Base-by-base conservation (phyloP, 2,329 filamentous ascomycete species). In the Tricladium varicosporioides region DNA sequence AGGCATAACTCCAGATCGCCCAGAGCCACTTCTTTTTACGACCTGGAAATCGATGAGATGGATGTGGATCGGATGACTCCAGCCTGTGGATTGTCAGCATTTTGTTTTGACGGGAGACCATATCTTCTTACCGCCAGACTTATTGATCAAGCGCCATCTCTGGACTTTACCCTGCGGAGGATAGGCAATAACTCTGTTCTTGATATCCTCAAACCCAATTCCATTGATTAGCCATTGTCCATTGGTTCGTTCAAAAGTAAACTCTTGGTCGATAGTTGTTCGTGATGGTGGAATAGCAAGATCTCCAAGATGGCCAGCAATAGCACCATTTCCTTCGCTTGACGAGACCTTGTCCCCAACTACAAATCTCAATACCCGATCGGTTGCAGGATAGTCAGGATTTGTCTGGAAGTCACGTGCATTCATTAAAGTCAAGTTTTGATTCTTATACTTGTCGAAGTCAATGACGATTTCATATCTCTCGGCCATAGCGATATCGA, bases 21-120 rank as follows among this genome's bases (percentile, higher is more conserved):
- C 75, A 3, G 36, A 44, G 1, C 78, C 77, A 0, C 66, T 75
- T 15, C 82, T 78, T 7, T 71, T 73, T 18, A 83, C 63, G 36
- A 85, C 72, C 54, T 79, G 76, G 68, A 85, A 80, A 63, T 84
- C 81, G 48, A 86, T 77, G 1, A 85, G 73, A 64, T 85, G 83
- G 48, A 85, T 77, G 67, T 85, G 82, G 32, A 79, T 62, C 40
- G 60, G 62, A 40, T 62, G 62, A 53, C 57, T 62, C 61, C 61
- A 63, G 36, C 56, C 55, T 57, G 15, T 18, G 0, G 10, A 31
- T 4, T 1, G 22, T 56, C 14, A 52, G 32, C 13, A 42, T 18
- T 15, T 33, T n/a, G 14, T 7, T 45, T 36, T 14, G 36, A 9
- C 5, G 7, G 22, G 22, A 27, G 7, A 7, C 22, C 22, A 27